phyloP scores from a whole-genome alignment of 805 yeast species.

The Metschnikowia matae region DNA sequence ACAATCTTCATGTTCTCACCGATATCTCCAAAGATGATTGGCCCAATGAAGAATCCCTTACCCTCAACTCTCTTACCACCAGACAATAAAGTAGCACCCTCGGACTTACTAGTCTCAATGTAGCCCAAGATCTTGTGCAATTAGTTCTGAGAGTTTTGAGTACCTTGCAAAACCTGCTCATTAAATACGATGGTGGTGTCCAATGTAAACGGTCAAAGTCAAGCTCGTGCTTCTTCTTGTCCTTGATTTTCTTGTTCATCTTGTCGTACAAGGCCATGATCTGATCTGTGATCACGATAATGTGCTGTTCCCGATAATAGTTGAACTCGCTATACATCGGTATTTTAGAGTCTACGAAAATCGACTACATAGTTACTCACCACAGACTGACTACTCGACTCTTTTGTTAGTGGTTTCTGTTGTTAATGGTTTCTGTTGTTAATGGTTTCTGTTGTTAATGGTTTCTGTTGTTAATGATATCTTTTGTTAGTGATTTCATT shows the following conservation, averaged over 20 bases:
- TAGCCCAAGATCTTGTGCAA: slow-evolving; percentile 71
- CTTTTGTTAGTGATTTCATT: too few relatives aligned
- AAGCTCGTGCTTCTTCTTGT: slow-evolving; percentile 70
- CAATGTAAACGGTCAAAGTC: slow-evolving; percentile 72
- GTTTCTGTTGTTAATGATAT: too few relatives aligned
- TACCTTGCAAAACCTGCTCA: slow-evolving; percentile 78
- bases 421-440: too few relatives aligned
- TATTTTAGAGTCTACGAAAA: too few relatives aligned
- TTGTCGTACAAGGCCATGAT: slow-evolving; percentile 73
- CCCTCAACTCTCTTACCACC: slow-evolving; percentile 59
- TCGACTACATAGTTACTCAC: too few relatives aligned
- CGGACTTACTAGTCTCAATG: slow-evolving; percentile 71
- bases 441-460: too few relatives aligned
- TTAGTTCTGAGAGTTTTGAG: slow-evolving; percentile 82
- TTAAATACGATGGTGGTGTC: slow-evolving; percentile 96
- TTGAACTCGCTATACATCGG: too few relatives aligned
- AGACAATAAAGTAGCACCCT: slow-evolving; percentile 77
- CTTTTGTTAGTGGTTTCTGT: too few relatives aligned
- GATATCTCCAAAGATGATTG: slow-evolving; percentile 85
- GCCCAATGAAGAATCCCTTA: slow-evolving; percentile 69
- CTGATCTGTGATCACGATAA: slow-evolving; percentile 79
- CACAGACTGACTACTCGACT: too few relatives aligned
- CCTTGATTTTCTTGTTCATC: slow-evolving; percentile 45
- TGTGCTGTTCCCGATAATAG: slow-evolving; percentile 94
- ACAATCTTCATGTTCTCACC: slow-evolving; percentile 69